Evolutionary conservation across 768 basidiomycete species (phyloP).

Genomic region (Mycena chlorophos): DNA sequence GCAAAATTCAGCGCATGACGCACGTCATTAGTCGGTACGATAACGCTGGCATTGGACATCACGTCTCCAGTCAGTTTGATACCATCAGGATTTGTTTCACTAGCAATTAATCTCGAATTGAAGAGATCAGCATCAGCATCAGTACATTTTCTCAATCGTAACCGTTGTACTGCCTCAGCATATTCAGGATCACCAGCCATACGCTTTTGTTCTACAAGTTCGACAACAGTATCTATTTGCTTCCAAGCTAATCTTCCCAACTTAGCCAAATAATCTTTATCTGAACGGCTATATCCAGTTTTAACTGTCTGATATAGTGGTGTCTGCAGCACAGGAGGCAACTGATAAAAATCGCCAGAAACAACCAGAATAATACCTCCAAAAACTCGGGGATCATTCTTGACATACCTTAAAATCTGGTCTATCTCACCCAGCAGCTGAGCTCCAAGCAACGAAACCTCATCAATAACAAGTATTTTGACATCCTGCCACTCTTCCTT

Average conservation of each 20-base stretch:
- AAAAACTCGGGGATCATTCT: slow-evolving; percentile 27
- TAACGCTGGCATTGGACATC: background rate
- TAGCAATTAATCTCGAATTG: background rate
- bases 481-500: slow-evolving; percentile 29
- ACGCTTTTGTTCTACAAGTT: background rate
- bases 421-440: slow-evolving; percentile 31
- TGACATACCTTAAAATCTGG: slow-evolving; percentile 27
- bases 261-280: background rate
- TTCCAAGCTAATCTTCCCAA: background rate
- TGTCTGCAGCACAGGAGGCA: slow-evolving; percentile 31
- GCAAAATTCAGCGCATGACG: background rate
- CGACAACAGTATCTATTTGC: background rate
- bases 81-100: background rate
- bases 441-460: slow-evolving; percentile 28
- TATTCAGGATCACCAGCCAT: background rate
- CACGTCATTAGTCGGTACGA: background rate
- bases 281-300: no score
- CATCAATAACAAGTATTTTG: slow-evolving; percentile 30
- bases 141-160: background rate
- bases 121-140: background rate
- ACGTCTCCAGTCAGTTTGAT: background rate
- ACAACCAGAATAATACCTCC: slow-evolving; percentile 34
- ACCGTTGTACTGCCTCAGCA: background rate
- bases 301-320: slow-evolving; percentile 30
- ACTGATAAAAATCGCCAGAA: slow-evolving; percentile 36